phyloP scores from a whole-genome alignment of 2,329 filamentous ascomycete species.

The Bimuria novae-zelandiae region DNA sequence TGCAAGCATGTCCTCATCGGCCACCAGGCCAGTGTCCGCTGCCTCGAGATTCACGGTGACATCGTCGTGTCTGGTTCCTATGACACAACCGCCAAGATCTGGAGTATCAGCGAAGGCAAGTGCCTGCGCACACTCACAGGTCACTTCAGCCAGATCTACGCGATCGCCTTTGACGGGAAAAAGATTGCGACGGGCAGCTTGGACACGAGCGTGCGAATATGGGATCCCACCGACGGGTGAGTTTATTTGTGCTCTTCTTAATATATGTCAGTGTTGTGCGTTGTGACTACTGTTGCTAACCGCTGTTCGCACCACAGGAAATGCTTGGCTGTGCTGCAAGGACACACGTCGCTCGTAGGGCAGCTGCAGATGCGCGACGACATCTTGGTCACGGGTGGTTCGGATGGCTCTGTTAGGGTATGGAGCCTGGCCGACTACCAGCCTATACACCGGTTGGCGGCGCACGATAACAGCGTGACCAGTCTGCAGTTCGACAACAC shows the following conservation, averaged over 20 bases:
- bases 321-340: constrained; percentile 89
- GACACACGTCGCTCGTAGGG: constrained; percentile 94
- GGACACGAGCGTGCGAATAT: constrained; percentile 95
- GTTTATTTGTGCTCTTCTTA: constrained; percentile 42
- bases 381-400: constrained; percentile 93
- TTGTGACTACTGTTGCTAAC: constrained; percentile 5
- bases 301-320: constrained; percentile 48
- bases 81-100: constrained; percentile 94
- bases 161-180: constrained; percentile 93
- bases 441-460: constrained; percentile 90
- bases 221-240: constrained; percentile 88
- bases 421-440: constrained; percentile 93
- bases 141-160: constrained; percentile 98
- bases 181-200: constrained; percentile 93
- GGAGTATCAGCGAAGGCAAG: constrained; percentile 95
- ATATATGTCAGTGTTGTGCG: not conserved
- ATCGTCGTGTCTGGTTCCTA: constrained; percentile 98
- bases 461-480: constrained; percentile 97
- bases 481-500: constrained; percentile 97
- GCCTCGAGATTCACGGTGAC: constrained; percentile 93
- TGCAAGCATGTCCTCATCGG: constrained; percentile 92
- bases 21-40: constrained; percentile 93
- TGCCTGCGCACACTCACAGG: constrained; percentile 89
- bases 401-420: constrained; percentile 92
- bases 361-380: constrained; percentile 95